Conservation (phyloP, 768 basidiomycete species). For the Termitomyces sp. region DNA sequence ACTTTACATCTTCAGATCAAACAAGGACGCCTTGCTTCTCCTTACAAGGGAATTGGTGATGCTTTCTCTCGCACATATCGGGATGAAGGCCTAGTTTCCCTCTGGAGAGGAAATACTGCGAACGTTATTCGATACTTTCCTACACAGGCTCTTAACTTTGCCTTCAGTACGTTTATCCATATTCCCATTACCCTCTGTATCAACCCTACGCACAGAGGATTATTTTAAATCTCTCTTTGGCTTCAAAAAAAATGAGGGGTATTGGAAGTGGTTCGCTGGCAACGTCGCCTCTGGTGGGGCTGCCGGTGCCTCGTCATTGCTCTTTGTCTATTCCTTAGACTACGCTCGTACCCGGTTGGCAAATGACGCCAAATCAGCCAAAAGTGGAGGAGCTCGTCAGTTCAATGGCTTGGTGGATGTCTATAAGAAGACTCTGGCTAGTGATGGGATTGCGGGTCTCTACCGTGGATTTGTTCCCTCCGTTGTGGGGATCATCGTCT, state of each 20-base stretch:
- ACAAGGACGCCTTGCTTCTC: constrained; percentile 93
- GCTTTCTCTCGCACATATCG: constrained; percentile 89
- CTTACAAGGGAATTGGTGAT: constrained; percentile 95
- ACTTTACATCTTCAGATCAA: constrained; percentile 70
- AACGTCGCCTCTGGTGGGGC: constrained; percentile 99
- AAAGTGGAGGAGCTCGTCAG: constrained; percentile 87
- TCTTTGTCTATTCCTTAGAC: constrained; percentile 99
- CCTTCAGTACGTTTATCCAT: constrained; percentile 76
- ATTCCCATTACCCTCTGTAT: not conserved
- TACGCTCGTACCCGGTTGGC: constrained; percentile 99
- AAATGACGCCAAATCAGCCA: constrained; percentile 95
- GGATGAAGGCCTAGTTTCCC: constrained; percentile 91
- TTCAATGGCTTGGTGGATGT: constrained; percentile 99
- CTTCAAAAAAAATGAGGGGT: constrained; percentile 97
- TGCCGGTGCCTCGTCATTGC: constrained; percentile 95
- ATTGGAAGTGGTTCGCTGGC: constrained; percentile 98
- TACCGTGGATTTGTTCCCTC: constrained; percentile 99
- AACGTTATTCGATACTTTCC: constrained; percentile 99
- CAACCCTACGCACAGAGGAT: constrained; percentile 57
- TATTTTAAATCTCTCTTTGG: constrained; percentile 99
- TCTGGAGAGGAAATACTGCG: constrained; percentile 99
- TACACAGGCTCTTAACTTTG: constrained; percentile 99
- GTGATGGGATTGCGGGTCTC: constrained; percentile 97
- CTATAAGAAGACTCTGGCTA: constrained; percentile 94
- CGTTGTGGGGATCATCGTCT: constrained; percentile 98